These are phyloP conservation scores for Aspergillus costaricaensis DNA, from an alignment of 2,329 filamentous ascomycete genomes.

Conservation along the genomic window DNA sequence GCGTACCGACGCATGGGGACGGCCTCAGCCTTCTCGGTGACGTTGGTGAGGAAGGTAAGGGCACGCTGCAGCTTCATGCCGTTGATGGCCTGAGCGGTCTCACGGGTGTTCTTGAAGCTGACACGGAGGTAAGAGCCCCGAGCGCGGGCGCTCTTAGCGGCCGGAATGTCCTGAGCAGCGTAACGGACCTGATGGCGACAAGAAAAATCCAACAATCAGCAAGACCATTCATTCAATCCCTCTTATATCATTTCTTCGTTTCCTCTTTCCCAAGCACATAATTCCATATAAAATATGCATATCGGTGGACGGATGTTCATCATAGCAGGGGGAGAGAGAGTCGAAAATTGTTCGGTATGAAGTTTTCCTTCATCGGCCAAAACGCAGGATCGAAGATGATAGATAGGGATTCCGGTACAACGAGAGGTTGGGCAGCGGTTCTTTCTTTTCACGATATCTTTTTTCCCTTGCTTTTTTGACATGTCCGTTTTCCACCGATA, in stretches of 20 bases:
- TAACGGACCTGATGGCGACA: constrained; percentile 75
- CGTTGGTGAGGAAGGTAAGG: constrained; percentile 96
- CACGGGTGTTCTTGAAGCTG: constrained; percentile 99
- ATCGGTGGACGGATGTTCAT: background rate
- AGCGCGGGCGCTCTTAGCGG: constrained; percentile 92
- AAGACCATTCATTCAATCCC: constrained; percentile 17
- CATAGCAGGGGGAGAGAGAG: background rate
- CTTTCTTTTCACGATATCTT: background rate
- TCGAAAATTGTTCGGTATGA: constrained; percentile 9
- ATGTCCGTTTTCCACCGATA: constrained; percentile 7
- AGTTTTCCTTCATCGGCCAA: constrained; percentile 5
- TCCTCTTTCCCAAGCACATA: constrained; percentile 2
- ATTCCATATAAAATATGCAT: background rate
- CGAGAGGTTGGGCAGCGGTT: constrained; percentile 1
- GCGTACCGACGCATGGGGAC: constrained; percentile 98
- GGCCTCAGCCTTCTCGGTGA: constrained; percentile 94
- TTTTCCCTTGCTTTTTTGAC: constrained; percentile 1
- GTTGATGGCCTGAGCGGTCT: constrained; percentile 99
- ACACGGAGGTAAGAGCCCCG: constrained; percentile 99
- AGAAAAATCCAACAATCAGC: constrained; percentile 32
- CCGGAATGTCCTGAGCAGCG: constrained; percentile 84
- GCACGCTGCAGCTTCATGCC: constrained; percentile 97
- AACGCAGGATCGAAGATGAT: constrained; percentile 11
- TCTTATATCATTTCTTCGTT: background rate
- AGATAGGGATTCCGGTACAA: constrained; percentile 12